Percentiles rank a stretch among this genome's conserved stretches.
Evolutionary conservation across 257 asterid genomes (phyloP).

Genomic region (Ajuga chamaepitys): DNA sequence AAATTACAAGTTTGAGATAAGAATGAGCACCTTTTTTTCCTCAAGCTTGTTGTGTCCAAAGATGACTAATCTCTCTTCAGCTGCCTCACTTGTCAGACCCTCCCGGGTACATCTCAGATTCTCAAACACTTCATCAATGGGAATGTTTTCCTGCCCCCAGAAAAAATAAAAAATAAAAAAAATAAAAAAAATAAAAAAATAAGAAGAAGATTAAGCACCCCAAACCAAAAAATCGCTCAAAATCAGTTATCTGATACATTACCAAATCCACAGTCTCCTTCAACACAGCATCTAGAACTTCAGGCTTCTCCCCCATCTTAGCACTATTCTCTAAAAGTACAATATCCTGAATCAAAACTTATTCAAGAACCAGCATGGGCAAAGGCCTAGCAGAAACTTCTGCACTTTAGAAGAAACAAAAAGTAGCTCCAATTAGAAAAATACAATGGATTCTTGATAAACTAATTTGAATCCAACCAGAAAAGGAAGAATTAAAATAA

Average conservation of each 20-base stretch:
- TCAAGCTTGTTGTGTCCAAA: slow-evolving; percentile 97
- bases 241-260: slow-evolving; percentile 59
- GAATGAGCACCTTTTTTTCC: slow-evolving; percentile 72
- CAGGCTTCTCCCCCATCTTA: slow-evolving; percentile 84
- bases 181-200: slow-evolving; percentile 2
- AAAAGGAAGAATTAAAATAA: background rate
- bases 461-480: slow-evolving; percentile 15
- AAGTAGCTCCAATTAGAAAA: slow-evolving; percentile 20
- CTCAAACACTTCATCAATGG: slow-evolving; percentile 93
- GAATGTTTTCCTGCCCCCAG: slow-evolving; percentile 78
- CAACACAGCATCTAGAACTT: slow-evolving; percentile 90
- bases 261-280: slow-evolving; percentile 99
- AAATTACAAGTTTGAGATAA: background rate
- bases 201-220: slow-evolving; percentile 13
- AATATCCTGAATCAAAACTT: slow-evolving; percentile 23
- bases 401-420: background rate
- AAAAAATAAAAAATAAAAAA: slow-evolving; percentile 8
- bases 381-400: slow-evolving; percentile 9
- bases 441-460: slow-evolving; percentile 22
- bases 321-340: slow-evolving; percentile 10
- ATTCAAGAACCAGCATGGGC: slow-evolving; percentile 31
- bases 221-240: slow-evolving; percentile 12
- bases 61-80: slow-evolving; percentile 85
- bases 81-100: slow-evolving; percentile 73
- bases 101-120: slow-evolving; percentile 88